Evolutionary conservation across 2,329 filamentous ascomycete genomes (phyloP), one percentile per base, ranked within the genome.

Genomic region (Arthrobotrys entomopaga): DNA sequence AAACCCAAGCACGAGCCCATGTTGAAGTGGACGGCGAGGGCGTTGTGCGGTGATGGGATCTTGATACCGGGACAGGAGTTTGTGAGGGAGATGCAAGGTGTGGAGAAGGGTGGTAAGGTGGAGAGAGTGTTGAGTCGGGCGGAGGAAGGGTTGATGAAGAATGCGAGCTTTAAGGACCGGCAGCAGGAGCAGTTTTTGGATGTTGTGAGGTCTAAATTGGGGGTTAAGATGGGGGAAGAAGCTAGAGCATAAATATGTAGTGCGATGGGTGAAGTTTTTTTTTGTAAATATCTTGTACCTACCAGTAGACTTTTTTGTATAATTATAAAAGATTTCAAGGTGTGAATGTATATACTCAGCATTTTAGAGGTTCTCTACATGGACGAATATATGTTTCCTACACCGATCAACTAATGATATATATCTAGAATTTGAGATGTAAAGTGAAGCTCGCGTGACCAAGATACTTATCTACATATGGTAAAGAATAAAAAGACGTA

Each of bases 1-100:
- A 73, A 73, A 49, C 69, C 69, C 19, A 73, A 73, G 50, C n/a
- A 43, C n/a, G 69, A 73, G 56, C 57, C 57, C 26, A 73, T 73
- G 61, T 22, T 65, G 24, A 52, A 61, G 56, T 73, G 64, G 48
- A 46, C 69, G 1, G 19, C 24, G 4, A 53, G 53, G 10, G 69
- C 69, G 19, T 24, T 73, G 3, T 22, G 65, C 3, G 69, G 69
- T 3, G 69, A 73, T 50, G 69, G 61, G 8, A 73, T 73, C n/a
- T 49, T 73, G 40, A 22, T 57, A 3, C 69, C 69, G 6, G 69
- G 69, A 8, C 13, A 61, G 52, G 61, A 63, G 26, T 65, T 48
- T 20, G 56, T 53, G 16, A 34, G 8, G 6, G 48, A 26, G 43
- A 40, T 60, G 29, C 15, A 49, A 16, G 65, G 65, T 5, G 50